Percentiles rank a stretch among this genome's conserved stretches.
Evolutionary conservation across 106 monocot genomes (phyloP).

Genomic region (Dactylorhiza incarnata): DNA sequence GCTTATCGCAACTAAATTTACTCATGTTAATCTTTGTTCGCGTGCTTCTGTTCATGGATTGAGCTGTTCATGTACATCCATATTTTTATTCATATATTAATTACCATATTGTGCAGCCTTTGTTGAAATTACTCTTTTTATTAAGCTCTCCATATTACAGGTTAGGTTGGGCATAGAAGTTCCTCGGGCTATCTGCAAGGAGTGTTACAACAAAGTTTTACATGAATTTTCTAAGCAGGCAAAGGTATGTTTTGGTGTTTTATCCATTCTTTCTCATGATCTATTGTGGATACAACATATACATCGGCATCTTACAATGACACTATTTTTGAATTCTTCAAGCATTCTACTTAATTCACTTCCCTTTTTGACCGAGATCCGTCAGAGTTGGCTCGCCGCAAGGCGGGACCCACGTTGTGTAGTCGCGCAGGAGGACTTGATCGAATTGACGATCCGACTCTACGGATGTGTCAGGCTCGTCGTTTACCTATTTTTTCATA

Average conservation of each 20-base stretch:
- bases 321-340: neutral
- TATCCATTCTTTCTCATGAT: neutral
- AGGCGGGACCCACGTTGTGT: too few relatives aligned
- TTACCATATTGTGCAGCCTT: neutral
- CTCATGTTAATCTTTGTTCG: neutral
- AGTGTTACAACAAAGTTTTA: slow-evolving; percentile 60
- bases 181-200: slow-evolving; percentile 51
- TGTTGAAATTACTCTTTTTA: neutral
- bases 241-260: slow-evolving; percentile 39
- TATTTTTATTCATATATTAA: neutral
- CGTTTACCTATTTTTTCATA: too few relatives aligned
- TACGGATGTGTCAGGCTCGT: too few relatives aligned
- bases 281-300: neutral
- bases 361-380: neutral
- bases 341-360: neutral
- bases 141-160: slow-evolving; percentile 22
- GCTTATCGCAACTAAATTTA: neutral
- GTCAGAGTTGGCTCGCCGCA: too few relatives aligned
- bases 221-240: slow-evolving; percentile 54
- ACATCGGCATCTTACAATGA: neutral
- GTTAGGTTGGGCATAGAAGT: slow-evolving; percentile 74
- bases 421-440: too few relatives aligned
- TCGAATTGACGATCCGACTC: too few relatives aligned
- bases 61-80: neutral
- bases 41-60: neutral